These are phyloP conservation scores for Breynia disticha DNA, from an alignment of 441 rosid species.

Conservation along the genomic window DNA sequence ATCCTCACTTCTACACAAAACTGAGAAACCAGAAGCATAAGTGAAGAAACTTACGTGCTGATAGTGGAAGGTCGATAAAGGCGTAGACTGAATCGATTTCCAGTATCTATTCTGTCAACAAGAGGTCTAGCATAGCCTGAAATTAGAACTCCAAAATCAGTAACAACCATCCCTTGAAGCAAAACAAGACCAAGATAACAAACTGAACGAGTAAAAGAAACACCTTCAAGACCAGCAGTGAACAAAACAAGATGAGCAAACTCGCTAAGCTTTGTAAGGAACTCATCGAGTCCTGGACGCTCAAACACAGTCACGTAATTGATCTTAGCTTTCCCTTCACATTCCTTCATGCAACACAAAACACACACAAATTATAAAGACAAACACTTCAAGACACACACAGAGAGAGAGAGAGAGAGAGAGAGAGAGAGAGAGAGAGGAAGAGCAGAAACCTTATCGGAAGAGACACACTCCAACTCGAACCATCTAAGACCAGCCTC, in stretches of 20 bases:
- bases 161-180: background rate
- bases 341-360: slow-evolving; percentile 40
- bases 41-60: slow-evolving; percentile 55
- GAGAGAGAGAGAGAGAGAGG: slow-evolving; percentile 5
- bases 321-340: slow-evolving; percentile 72
- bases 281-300: slow-evolving; percentile 85
- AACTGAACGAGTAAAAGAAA: slow-evolving; percentile 9
- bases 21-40: background rate
- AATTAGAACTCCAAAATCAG: background rate
- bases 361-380: slow-evolving; percentile 23
- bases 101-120: slow-evolving; percentile 70
- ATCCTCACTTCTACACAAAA: slow-evolving; percentile 4
- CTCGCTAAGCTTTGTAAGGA: slow-evolving; percentile 57
- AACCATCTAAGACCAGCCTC: slow-evolving; percentile 78
- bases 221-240: slow-evolving; percentile 98
- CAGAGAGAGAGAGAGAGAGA: too few species aligned
- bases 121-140: slow-evolving; percentile 92
- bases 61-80: slow-evolving; percentile 86
- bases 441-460: slow-evolving; percentile 92
- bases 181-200: background rate
- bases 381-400: background rate
- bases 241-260: slow-evolving; percentile 84
- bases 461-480: slow-evolving; percentile 68
- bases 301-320: slow-evolving; percentile 89
- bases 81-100: slow-evolving; percentile 50